A percentile compares a stretch with the other conserved stretches of the same genome.
These are phyloP conservation scores for Pichia kluyveri DNA, from an alignment of 805 yeast genomes.

Conservation along the genomic window DNA sequence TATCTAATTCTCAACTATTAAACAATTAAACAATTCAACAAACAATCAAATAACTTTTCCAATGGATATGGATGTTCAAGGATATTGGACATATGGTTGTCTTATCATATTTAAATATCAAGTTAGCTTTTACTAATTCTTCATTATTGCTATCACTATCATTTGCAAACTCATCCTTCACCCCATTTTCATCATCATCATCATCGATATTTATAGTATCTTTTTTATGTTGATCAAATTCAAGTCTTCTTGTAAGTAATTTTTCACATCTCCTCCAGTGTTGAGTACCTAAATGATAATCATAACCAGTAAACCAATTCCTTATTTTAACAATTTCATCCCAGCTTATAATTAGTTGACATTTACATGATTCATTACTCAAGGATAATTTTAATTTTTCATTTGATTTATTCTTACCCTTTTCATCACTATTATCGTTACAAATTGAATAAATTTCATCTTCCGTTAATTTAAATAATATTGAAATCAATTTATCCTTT, in stretches of 20 bases:
- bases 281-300: not conserved
- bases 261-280: slow-evolving; percentile 9
- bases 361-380: slow-evolving; percentile 19
- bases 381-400: slow-evolving; percentile 5
- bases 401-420: not conserved
- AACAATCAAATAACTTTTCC: no score
- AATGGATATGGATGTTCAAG: slow-evolving; percentile 18
- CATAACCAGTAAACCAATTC: slow-evolving; percentile 3
- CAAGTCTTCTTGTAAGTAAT: slow-evolving; percentile 13
- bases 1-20: no score
- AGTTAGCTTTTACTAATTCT: not conserved
- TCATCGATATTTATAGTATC: not conserved
- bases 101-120: slow-evolving; percentile 14
- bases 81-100: slow-evolving; percentile 14
- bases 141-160: not conserved
- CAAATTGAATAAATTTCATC: slow-evolving; percentile 14
- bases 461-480: slow-evolving; percentile 15
- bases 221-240: not conserved
- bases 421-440: not conserved
- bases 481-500: slow-evolving; percentile 10
- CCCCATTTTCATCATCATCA: not conserved
- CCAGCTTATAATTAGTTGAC: slow-evolving; percentile 15
- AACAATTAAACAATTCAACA: no score
- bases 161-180: slow-evolving; percentile 7
- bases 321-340: slow-evolving; percentile 15